Base-by-base conservation (phyloP, 2,329 filamentous ascomycete genomes). In the Cladosporium sp. region DNA sequence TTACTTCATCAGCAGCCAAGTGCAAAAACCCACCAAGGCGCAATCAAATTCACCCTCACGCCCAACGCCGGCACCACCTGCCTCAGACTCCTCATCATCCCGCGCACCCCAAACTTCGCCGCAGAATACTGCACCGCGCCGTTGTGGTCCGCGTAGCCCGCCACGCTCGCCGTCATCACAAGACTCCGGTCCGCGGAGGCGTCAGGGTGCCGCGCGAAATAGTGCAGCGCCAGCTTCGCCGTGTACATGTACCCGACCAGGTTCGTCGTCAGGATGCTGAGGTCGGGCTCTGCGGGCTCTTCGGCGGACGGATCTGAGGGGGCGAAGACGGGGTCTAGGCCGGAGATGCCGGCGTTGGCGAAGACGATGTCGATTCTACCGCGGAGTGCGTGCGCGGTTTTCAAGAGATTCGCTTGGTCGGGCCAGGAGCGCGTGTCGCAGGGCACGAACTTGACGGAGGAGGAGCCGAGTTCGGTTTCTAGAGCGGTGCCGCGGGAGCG, bases 131-230 rank as follows among this genome's bases (percentile, higher is more conserved):
- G 69, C 8, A 71, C 71, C 11, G 48, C 48, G n/a, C 48, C 48
- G 11, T 50, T 50, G 7, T 70, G 70, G 54, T 78, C 77, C 43
- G 76, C 70, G 60, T 70, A 79, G 0, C 69, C 72, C 0, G 74
- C 74, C 61, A 79, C 70, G 51, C 72, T 75, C 3, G 72, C 73
- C 0, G 72, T 77, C 18, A 79, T 72, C 44, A 79, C 74, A 35
- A 79, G 71, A 52, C 74, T 75, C 1, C 76, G 68, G 53, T 78
- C 74, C 13, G 70, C 68, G 10, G 32, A 18, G 13, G 22, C 38
- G 22, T 42, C 37, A 0, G 72, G 70, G 43, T 64, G 62, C 33
- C 56, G 49, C 2, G 57, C 32, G 14, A 66, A 58, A 52, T 60
- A 62, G 70, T 76, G 62, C 74, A 68, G 54, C 56, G 73, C 74